Percentiles rank a stretch among this genome's conserved stretches.
These are phyloP conservation scores for Collariella sp. DNA, from an alignment of 495 filamentous ascomycete species.

Conservation along the genomic window DNA sequence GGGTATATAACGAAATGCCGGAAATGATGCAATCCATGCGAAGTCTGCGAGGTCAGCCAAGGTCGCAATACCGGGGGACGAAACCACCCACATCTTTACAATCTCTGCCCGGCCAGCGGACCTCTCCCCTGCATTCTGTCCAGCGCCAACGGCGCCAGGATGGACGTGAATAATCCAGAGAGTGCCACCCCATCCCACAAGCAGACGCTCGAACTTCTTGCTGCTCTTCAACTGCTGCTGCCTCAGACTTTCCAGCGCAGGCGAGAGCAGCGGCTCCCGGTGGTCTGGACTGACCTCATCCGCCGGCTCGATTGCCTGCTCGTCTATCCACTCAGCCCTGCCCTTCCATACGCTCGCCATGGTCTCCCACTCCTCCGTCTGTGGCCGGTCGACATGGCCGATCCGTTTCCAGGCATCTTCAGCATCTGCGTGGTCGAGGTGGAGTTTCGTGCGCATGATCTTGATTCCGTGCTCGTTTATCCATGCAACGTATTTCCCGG, in stretches of 20 bases:
- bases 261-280: conserved; percentile 25
- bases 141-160: conserved; percentile 58
- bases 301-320: conserved; percentile 58
- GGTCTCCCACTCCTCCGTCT: conserved; percentile 75
- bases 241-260: conserved; percentile 40
- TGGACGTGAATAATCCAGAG: conserved; percentile 93
- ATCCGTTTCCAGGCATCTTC: conserved; percentile 95
- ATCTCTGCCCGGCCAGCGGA: conserved; percentile 78
- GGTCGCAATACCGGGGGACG: not conserved
- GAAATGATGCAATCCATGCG: conserved; percentile 95
- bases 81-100: conserved; percentile 66
- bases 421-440: conserved; percentile 63
- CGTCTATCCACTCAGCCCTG: conserved; percentile 84
- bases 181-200: conserved; percentile 91
- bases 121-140: conserved; percentile 61
- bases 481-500: conserved; percentile 88
- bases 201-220: conserved; percentile 61
- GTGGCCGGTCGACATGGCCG: conserved; percentile 78
- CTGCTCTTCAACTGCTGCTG: conserved; percentile 35
- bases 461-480: conserved; percentile 94
- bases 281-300: conserved; percentile 40
- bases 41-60: conserved; percentile 51
- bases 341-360: conserved; percentile 94
- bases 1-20: conserved; percentile 93
- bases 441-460: conserved; percentile 86